A percentile compares a stretch with the other conserved stretches of the same genome.
phyloP scores from a whole-genome alignment of 2,329 filamentous ascomycete species.

The Parastagonospora avenae region DNA sequence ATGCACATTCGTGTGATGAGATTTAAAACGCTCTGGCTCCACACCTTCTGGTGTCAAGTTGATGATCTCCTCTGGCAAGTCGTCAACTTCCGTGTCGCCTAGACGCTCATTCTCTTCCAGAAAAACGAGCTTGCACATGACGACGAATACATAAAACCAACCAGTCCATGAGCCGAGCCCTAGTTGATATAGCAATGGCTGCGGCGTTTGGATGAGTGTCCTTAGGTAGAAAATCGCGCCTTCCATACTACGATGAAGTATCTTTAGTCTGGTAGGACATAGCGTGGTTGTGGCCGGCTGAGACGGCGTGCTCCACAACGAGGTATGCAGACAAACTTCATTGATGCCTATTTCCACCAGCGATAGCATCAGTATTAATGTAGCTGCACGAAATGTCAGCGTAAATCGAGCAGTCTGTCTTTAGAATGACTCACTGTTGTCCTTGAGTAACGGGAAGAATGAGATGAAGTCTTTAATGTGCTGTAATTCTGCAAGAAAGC shows the following conservation, averaged over 20 bases:
- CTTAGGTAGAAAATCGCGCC: slow-evolving; percentile 20
- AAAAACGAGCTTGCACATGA: slow-evolving; percentile 33
- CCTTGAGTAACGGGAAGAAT: not conserved
- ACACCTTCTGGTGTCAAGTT: slow-evolving; percentile 7
- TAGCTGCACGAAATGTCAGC: not conserved
- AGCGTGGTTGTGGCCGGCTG: not conserved
- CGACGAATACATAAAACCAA: slow-evolving; percentile 30
- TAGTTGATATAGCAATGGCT: slow-evolving; percentile 17
- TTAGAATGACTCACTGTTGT: slow-evolving; percentile 2
- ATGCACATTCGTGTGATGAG: not conserved
- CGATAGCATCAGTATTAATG: not conserved
- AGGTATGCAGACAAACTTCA: slow-evolving; percentile 22
- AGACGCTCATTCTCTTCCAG: slow-evolving; percentile 25
- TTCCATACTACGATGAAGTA: slow-evolving; percentile 14
- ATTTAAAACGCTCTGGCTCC: not conserved
- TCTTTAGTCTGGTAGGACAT: slow-evolving; percentile 7
- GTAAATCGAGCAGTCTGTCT: not conserved
- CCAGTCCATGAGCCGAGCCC: slow-evolving; percentile 20
- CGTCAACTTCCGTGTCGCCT: slow-evolving; percentile 12
- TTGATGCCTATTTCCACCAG: slow-evolving; percentile 22
- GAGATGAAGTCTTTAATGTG: slow-evolving; percentile 7
- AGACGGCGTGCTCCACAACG: slow-evolving; percentile 15
- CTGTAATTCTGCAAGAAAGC: slow-evolving; percentile 21
- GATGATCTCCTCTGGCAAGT: slow-evolving; percentile 13
- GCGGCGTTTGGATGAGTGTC: slow-evolving; percentile 7